Evolutionary conservation across 2,329 filamentous ascomycete genomes (phyloP), one percentile per base, ranked within the genome.

Genomic region (Penicillium occitanis): DNA sequence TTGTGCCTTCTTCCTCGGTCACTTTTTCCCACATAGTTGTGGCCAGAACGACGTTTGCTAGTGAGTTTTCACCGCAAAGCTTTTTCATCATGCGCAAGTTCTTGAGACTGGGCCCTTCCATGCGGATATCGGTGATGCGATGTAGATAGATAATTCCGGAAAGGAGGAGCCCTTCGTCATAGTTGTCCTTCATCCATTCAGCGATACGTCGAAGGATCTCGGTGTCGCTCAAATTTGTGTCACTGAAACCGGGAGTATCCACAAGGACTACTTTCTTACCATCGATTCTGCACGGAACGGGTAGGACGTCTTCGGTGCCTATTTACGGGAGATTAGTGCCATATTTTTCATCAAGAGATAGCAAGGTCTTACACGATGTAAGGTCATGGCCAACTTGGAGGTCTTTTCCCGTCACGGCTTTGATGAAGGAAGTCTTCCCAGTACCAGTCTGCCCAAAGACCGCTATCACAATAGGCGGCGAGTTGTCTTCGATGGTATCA

Each of bases 241-340:
- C 79, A 61, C 81, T 72, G 65, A 82, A 82, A 0, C 80, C 80
- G 0, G 79, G 79, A 0, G 80, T 81, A 63, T 82, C 80, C 60
- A 64, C 37, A 69, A 74, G 59, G 51, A 5, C 5, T 50, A 61
- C 40, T 8, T 35, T 46, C 8, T 48, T 28, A 25, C 25, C 25
- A n/a, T 62, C 25, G 1, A 51, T 59, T 28, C 48, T 28, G 5
- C 48, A 51, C 17, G 48, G 48, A 7, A 51, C 48, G 25, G 48
- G 22, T 2, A 51, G 13, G 7, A 51, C 22, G 25, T 30, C 48
- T 51, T 51, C 48, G 13, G 48, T 51, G 3, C 22, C 48, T 51
- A 25, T 51, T 48, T 22, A 3, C 22, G 2, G 22, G 17, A 28
- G 13, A 51, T 51, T 8, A 51, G 22, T 17, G 25, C 0, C 3